Evolutionary conservation across 106 monocot genomes (phyloP).

Genomic region (Allium cepa): DNA sequence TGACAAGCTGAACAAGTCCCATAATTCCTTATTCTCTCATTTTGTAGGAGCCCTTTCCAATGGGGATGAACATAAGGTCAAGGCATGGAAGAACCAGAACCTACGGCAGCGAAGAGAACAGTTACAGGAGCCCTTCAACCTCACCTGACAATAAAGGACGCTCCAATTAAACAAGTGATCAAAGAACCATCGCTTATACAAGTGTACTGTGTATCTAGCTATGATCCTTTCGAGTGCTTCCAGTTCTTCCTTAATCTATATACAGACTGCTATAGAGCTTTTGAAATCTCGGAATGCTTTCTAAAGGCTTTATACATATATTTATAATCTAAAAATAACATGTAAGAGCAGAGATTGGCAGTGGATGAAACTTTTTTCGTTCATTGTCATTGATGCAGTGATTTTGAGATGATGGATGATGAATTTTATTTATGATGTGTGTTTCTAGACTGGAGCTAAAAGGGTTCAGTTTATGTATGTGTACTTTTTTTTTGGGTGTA

Average conservation of each 20-base stretch:
- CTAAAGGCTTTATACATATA: background rate
- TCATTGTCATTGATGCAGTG: background rate
- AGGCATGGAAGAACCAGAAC: slow-evolving; percentile 44
- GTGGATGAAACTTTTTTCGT: slow-evolving; percentile 3
- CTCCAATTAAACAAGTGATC: slow-evolving; percentile 9
- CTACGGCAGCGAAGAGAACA: slow-evolving; percentile 32
- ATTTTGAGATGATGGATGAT: too few relatives aligned
- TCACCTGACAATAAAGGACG: slow-evolving; percentile 17
- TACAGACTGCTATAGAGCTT: slow-evolving; percentile 16
- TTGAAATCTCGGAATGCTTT: slow-evolving; percentile 19
- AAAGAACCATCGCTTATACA: slow-evolving; percentile 16
- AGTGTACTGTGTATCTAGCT: too few relatives aligned
- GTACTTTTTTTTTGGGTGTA: too few relatives aligned
- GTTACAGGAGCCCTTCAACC: slow-evolving; percentile 21
- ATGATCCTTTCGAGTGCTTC: slow-evolving; percentile 1
- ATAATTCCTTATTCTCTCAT: background rate
- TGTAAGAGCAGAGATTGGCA: slow-evolving; percentile 5
- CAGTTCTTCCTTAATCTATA: slow-evolving; percentile 2
- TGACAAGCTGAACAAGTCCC: too few relatives aligned
- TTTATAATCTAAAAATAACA: background rate
- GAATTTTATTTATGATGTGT: too few relatives aligned
- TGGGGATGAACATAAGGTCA: slow-evolving; percentile 54
- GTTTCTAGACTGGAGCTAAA: too few relatives aligned
- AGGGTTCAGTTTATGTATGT: too few relatives aligned
- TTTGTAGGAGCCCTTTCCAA: slow-evolving; percentile 62